Base-by-base conservation (phyloP, 768 basidiomycete genomes). In the Calocera cornea region DNA sequence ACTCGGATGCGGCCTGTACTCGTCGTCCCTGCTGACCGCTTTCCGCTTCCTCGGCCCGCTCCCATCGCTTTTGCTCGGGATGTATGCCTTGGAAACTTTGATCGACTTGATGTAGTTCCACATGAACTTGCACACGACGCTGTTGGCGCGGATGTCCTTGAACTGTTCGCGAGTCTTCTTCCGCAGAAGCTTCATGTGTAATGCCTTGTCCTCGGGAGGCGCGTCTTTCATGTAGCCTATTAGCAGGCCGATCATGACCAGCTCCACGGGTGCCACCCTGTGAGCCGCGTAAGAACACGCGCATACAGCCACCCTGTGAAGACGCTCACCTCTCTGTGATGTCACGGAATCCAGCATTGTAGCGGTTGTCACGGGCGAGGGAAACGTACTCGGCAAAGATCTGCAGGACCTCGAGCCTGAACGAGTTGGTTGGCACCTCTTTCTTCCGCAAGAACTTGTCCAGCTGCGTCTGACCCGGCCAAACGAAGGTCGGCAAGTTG, bases 111-210 rank as follows among this genome's bases (percentile, higher is more conserved):
- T 80, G 70, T 83, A 80, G 3, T 72, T 72, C 88, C 88, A 89
- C 67, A 90, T 74, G 14, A 80, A 79, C 64, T 78, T 82, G 66
- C 82, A 80, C 11, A 89, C 83, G 1, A 73, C 72, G 1, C 73
- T 76, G 71, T 90, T 90, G 69, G 84, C 79, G 40, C 88, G 84
- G 64, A 92, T 78, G 73, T 91, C 90, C 31, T 76, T 78, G 74
- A 83, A 86, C 64, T 80, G 74, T 34, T 79, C 76, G 66, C 88
- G 83, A 27, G 89, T 80, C 24, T 79, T 74, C 40, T 72, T 71
- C 47, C 90, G 84, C 71, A 93, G 80, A 65, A 81, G 74, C 66
- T 82, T 77, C 29, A 91, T 80, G 17, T 84, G 83, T 5, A 75
- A 75, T 1, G 87, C 87, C 41, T 80, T 82, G 1, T 83, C 80